Percentiles rank a stretch among this genome's conserved stretches.
Conservation (phyloP, 2,329 filamentous ascomycete species). For the Nigrospora osmanthi region DNA sequence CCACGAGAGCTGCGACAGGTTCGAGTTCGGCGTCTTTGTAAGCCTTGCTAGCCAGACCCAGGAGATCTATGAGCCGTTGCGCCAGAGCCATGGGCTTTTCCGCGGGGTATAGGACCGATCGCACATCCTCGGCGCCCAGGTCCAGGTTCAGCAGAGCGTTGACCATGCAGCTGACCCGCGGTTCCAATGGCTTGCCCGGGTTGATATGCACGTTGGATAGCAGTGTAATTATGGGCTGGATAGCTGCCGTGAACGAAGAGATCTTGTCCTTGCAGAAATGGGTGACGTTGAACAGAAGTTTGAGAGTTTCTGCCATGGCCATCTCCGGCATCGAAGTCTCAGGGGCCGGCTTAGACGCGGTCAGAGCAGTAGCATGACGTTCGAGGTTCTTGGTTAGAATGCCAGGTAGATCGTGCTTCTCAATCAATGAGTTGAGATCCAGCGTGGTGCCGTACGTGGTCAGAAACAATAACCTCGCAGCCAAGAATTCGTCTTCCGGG, state of each 20-base stretch:
- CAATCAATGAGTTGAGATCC: conserved; percentile 57
- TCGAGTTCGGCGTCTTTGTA: conserved; percentile 69
- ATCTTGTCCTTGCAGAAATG: conserved; percentile 60
- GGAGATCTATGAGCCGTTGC: conserved; percentile 59
- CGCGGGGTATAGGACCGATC: conserved; percentile 58
- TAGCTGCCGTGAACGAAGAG: conserved; percentile 55
- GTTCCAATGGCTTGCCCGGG: conserved; percentile 59
- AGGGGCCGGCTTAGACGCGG: conserved; percentile 28
- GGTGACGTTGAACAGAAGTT: conserved; percentile 82
- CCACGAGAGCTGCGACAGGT: conserved; percentile 64
- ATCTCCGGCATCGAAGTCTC: conserved; percentile 55
- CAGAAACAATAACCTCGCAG: conserved; percentile 71
- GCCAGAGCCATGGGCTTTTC: conserved; percentile 50
- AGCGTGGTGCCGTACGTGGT: conserved; percentile 70
- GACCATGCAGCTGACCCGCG: conserved; percentile 63
- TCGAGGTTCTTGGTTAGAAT: conserved; percentile 62
- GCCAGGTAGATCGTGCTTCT: conserved; percentile 58
- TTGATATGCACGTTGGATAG: conserved; percentile 53
- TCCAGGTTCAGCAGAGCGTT: conserved; percentile 79
- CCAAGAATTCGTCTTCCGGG: conserved; percentile 79
- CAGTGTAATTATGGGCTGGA: conserved; percentile 64
- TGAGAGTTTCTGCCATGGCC: conserved; percentile 77
- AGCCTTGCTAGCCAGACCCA: conserved; percentile 55
- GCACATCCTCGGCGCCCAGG: conserved; percentile 45
- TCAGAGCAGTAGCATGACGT: conserved; percentile 49